Percentiles rank a stretch among this genome's conserved stretches.
Evolutionary conservation across 306 rosid genomes (phyloP).

Genomic region (Glycine latifolia): DNA sequence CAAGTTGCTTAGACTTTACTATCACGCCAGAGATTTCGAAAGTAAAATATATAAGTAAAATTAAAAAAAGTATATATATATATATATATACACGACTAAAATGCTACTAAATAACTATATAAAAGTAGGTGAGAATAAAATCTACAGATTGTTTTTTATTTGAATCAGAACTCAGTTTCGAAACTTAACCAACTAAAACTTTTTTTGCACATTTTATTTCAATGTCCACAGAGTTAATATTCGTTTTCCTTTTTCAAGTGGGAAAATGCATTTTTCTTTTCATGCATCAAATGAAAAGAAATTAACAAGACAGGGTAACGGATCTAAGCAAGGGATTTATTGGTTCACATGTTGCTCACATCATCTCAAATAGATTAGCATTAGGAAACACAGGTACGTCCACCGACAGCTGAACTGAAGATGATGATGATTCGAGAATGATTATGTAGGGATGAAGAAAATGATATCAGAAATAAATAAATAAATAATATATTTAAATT

Average conservation of each 20-base stretch:
- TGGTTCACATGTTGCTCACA: constrained; percentile 2
- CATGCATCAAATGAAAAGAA: background rate
- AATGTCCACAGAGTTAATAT: background rate
- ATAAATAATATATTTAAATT: no score
- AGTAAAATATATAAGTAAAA: background rate
- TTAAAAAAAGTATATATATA: no score
- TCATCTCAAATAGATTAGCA: background rate
- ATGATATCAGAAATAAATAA: no score
- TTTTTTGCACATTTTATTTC: background rate
- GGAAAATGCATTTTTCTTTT: background rate
- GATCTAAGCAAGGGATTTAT: background rate
- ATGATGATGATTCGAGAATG: no score
- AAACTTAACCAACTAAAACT: no score
- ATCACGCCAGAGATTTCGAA: background rate
- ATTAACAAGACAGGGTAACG: background rate
- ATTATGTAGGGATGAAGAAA: no score
- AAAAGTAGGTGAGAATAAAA: background rate
- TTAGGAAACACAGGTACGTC: no score
- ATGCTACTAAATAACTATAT: background rate
- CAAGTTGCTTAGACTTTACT: background rate
- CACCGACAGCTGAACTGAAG: no score
- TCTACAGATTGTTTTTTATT: background rate
- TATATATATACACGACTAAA: background rate
- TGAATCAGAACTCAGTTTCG: no score
- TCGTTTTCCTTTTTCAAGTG: background rate